phyloP scores from a whole-genome alignment of 176 grass and related monocot species.

The Poa pratensis region DNA sequence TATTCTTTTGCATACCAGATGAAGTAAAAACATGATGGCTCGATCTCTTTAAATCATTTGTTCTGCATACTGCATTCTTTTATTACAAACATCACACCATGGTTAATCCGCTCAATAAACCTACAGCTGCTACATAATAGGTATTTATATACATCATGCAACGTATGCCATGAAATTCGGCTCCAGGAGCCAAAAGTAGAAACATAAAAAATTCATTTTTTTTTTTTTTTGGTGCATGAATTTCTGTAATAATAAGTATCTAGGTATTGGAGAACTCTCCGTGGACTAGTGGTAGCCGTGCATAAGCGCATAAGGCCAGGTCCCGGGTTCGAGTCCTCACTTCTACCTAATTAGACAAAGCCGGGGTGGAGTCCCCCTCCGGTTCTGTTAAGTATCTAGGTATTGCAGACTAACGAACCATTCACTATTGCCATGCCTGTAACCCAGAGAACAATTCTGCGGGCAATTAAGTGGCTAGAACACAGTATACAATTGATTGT shows the following conservation, averaged over 20 bases:
- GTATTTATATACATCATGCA: background rate
- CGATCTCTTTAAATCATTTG: background rate
- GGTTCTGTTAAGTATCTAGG: background rate
- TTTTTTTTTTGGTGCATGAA: background rate
- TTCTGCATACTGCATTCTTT: background rate
- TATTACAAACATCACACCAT: background rate
- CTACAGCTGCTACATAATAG: slow-evolving; percentile 19
- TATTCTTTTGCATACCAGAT: slow-evolving; percentile 8
- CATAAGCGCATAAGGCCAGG: too few species aligned
- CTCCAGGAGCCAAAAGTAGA: slow-evolving; percentile 8
- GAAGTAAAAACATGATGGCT: background rate
- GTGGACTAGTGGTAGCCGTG: too few species aligned
- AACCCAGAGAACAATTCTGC: slow-evolving; percentile 6
- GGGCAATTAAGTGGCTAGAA: slow-evolving; percentile 16
- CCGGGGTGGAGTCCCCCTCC: too few species aligned
- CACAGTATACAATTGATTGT: slow-evolving; percentile 18
- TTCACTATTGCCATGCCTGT: background rate
- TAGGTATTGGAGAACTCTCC: too few species aligned
- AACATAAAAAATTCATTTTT: too few species aligned
- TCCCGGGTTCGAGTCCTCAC: too few species aligned
- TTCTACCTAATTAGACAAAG: too few species aligned
- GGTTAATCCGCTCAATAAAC: background rate
- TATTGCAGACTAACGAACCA: background rate
- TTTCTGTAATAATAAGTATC: background rate
- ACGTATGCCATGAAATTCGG: slow-evolving; percentile 6